A percentile compares a stretch with the other conserved stretches of the same genome.
These are phyloP conservation scores for Pseudozyma flocculosa DNA, from an alignment of 1,284 basidiomycete genomes.

Conservation along the genomic window DNA sequence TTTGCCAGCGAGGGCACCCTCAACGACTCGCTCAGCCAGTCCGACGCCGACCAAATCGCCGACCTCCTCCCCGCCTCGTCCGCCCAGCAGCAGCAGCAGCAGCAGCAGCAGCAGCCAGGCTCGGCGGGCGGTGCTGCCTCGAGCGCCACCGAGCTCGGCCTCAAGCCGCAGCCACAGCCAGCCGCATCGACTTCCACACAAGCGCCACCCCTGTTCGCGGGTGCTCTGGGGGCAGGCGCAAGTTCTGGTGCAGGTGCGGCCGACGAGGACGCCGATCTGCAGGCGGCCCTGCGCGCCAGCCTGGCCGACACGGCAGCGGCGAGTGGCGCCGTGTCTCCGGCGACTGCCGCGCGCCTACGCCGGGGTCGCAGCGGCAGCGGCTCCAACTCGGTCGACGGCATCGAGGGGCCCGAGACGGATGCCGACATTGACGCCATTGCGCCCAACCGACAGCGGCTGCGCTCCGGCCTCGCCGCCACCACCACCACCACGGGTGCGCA, in stretches of 20 bases:
- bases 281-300: constrained; percentile 47
- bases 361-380: background rate
- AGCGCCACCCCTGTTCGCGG: no score
- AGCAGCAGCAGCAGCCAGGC: constrained; percentile 11
- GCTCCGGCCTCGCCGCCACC: background rate
- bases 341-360: background rate
- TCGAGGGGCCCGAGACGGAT: constrained; percentile 28
- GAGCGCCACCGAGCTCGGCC: constrained; percentile 13
- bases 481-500: background rate
- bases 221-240: no score
- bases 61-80: constrained; percentile 44
- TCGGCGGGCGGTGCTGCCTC: background rate
- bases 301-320: constrained; percentile 14
- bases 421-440: constrained; percentile 50
- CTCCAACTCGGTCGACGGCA: background rate
- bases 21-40: constrained; percentile 21
- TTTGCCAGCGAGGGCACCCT: constrained; percentile 20
- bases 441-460: constrained; percentile 7
- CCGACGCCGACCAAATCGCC: constrained; percentile 41
- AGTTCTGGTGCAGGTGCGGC: no score
- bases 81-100: background rate
- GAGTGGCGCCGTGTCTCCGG: background rate
- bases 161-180: constrained; percentile 2
- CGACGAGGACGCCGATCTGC: constrained; percentile 39
- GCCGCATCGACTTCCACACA: background rate